Evolutionary conservation across 305 asterid species (phyloP), one percentile per base, ranked within the genome.

Genomic region (Euphrasia arctica): DNA sequence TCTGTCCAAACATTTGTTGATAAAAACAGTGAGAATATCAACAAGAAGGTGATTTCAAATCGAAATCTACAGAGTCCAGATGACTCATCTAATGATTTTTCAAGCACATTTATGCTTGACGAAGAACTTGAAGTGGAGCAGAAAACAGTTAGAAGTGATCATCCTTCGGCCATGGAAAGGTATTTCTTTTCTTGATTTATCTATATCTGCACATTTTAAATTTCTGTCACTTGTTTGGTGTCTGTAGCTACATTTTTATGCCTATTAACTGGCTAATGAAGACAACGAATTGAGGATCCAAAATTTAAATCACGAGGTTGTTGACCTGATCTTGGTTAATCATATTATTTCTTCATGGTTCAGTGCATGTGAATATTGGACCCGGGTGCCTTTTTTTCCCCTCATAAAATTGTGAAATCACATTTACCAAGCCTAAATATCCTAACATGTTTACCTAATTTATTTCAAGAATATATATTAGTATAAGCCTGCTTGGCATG

Each of bases 71-170:
- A 72, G 64, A 78, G 58, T 48, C 58, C 73, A 29, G 83, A 82
- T 63, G 85, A 78, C 76, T 73, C 71, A 29, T 79, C 85, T 63
- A 68, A 80, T 81, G 92, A 84, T 77, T 84, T 82, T 69, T 77
- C 82, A 49, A 80, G 69, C 83, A 81, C 95, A 52, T 82, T 89
- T 68, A 75, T 79, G 85, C 83, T 86, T n/a, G 96, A 84, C 13
- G 95, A 89, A 71, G 95, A 86, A 79, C 80, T 86, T 65, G 95
- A 84, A 62, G 62, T 74, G 64, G 88, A 80, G 71, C 85, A 75
- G 69, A 78, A 75, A 74, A 42, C 69, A 34, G 74, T 9, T 41
- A 65, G 52, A 27, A 60, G 62, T 51, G 72, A 70, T 58, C 70
- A 78, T 56, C 62, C 34, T 54, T 76, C 83, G 72, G 54, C 85